phyloP scores from a whole-genome alignment of 2,329 filamentous ascomycete species.

The Nannizziopsis arthrosporioides region DNA sequence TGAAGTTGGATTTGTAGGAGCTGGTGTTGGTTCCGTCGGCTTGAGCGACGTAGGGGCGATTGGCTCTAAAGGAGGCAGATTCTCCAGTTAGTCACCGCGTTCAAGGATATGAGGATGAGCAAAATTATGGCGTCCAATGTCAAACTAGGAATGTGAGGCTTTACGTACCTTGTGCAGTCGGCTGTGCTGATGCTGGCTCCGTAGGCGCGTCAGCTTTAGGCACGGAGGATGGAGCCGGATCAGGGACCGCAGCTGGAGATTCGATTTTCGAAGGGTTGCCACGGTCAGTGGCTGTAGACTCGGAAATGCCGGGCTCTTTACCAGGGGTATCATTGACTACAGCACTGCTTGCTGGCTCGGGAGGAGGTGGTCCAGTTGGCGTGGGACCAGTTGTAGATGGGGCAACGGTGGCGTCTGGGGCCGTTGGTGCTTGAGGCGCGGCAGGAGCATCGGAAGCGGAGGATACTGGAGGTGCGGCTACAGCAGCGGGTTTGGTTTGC shows the following conservation, averaged over 20 bases:
- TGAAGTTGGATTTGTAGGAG: neutral
- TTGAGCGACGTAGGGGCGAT: too few species aligned
- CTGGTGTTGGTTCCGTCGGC: neutral
- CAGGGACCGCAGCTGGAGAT: neutral
- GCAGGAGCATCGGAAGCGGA: constrained; percentile 12
- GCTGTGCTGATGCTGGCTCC: neutral
- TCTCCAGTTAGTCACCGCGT: too few species aligned
- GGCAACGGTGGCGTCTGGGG: constrained; percentile 8
- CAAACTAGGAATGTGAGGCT: neutral
- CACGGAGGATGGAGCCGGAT: neutral
- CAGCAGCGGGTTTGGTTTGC: constrained; percentile 10
- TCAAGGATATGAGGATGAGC: too few species aligned
- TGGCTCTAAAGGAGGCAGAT: too few species aligned
- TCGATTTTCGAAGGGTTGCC: neutral
- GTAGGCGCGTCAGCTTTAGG: constrained; percentile 1
- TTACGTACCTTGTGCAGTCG: constrained; percentile 3
- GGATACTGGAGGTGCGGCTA: constrained; percentile 13
- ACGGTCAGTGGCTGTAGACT: neutral
- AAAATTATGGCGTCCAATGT: too few species aligned
- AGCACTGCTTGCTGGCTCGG: constrained; percentile 21
- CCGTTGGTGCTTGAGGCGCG: constrained; percentile 12
- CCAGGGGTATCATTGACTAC: neutral
- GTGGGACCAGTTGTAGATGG: constrained; percentile 11
- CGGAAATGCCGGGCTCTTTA: too few species aligned
- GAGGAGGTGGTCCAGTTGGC: constrained; percentile 11